Conservation (phyloP, 768 basidiomycete species). For the Kwoniella europaea region DNA sequence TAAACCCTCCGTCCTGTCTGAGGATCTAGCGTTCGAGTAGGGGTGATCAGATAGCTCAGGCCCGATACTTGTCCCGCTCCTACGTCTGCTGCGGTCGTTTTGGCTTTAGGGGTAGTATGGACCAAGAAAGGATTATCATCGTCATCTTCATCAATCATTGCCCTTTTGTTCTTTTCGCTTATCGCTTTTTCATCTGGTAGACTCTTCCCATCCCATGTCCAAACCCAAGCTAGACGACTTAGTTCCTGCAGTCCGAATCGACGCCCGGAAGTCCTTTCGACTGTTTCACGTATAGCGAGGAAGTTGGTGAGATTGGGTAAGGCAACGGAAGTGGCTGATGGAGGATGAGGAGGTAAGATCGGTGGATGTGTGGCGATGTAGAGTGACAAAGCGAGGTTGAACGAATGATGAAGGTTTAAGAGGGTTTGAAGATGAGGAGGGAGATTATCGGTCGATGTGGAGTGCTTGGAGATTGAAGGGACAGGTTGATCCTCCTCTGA, state of each 20-base stretch:
- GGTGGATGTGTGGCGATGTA: conserved; percentile 56
- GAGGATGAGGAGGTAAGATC: conserved; percentile 51
- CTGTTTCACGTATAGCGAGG: conserved; percentile 46
- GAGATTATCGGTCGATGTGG: conserved; percentile 22
- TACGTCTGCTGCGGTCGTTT: neutral
- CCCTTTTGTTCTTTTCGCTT: conserved; percentile 24
- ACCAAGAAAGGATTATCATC: conserved; percentile 52
- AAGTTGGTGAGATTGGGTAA: conserved; percentile 52
- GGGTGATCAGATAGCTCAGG: conserved; percentile 46
- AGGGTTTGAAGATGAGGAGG: conserved; percentile 55
- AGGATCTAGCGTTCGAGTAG: conserved; percentile 52
- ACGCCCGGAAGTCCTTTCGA: conserved; percentile 48
- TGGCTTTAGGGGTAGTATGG: neutral
- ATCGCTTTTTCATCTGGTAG: conserved; percentile 34
- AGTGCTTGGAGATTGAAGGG: conserved; percentile 9
- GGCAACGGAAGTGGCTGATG: conserved; percentile 34
- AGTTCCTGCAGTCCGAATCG: conserved; percentile 53
- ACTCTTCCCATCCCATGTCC: conserved; percentile 50
- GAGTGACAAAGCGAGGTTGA: conserved; percentile 54
- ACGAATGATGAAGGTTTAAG: conserved; percentile 48
- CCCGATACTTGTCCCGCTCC: conserved; percentile 25
- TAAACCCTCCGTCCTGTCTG: conserved; percentile 39
- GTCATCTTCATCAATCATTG: conserved; percentile 27
- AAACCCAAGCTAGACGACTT: conserved; percentile 53
- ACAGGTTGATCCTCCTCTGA: conserved; percentile 2